Evolutionary conservation across 768 basidiomycete species (phyloP).

Genomic region (Rubroboletus satanas): DNA sequence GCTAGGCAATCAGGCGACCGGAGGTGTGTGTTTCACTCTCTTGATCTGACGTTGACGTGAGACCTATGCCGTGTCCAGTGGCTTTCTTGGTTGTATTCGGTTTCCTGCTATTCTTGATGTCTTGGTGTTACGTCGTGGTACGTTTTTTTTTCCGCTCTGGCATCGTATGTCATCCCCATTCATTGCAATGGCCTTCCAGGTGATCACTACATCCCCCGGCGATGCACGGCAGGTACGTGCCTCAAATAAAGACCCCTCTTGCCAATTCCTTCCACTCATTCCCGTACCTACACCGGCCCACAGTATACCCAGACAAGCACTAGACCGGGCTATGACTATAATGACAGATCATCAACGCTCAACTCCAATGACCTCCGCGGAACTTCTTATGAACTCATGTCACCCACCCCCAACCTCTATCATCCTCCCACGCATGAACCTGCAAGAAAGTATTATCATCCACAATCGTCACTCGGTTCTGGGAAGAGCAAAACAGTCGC

Average conservation of each 20-base stretch:
- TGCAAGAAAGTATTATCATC: conserved; percentile 7
- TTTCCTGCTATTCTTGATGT: conserved; percentile 61
- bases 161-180: neutral
- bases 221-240: conserved; percentile 59
- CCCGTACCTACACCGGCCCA: neutral
- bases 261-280: conserved; percentile 5
- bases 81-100: conserved; percentile 61
- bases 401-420: conserved; percentile 14
- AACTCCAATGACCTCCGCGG: conserved; percentile 26
- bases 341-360: conserved; percentile 19
- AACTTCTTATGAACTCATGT: conserved; percentile 26
- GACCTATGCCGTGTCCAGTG: conserved; percentile 40
- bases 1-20: conserved; percentile 48
- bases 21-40: conserved; percentile 52
- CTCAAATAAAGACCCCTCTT: neutral
- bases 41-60: conserved; percentile 1
- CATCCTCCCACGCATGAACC: conserved; percentile 15
- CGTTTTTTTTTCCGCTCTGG: conserved; percentile 12
- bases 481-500: conserved; percentile 14
- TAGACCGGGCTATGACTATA: conserved; percentile 20
- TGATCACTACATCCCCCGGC: conserved; percentile 65
- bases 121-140: conserved; percentile 80
- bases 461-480: conserved; percentile 22
- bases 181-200: conserved; percentile 37
- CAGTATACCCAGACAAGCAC: conserved; percentile 25